These are phyloP conservation scores for Sporothrix euskadiensis DNA, from an alignment of 2,329 filamentous ascomycete genomes.

Conservation along the genomic window DNA sequence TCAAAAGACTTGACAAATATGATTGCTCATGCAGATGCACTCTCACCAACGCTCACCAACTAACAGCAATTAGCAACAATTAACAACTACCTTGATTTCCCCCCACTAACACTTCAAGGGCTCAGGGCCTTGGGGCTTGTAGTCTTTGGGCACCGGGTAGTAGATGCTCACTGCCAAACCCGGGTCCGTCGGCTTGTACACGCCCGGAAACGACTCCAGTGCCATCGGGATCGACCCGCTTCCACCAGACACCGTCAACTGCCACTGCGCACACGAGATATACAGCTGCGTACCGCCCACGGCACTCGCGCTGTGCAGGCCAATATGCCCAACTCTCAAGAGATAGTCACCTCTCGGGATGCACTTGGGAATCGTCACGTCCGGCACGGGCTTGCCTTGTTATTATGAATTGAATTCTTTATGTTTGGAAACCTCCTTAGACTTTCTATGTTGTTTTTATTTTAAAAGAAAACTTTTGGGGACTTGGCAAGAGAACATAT, in stretches of 20 bases:
- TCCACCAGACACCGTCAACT: constrained; percentile 37
- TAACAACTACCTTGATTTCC: not conserved
- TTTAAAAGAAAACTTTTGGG: no score
- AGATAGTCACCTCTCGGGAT: constrained; percentile 42
- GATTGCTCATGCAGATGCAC: not conserved
- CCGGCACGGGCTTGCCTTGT: constrained; percentile 34
- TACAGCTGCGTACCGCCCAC: constrained; percentile 42
- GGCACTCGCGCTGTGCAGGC: constrained; percentile 38
- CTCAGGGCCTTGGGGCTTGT: constrained; percentile 36
- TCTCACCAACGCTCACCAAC: not conserved
- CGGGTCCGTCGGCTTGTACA: constrained; percentile 38
- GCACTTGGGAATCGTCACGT: constrained; percentile 40
- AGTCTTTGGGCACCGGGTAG: constrained; percentile 44
- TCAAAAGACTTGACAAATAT: not conserved
- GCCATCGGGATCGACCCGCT: constrained; percentile 33
- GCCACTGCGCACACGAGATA: constrained; percentile 39
- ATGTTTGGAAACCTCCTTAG: no score
- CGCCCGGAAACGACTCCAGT: constrained; percentile 38
- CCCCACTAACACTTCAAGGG: constrained; percentile 29
- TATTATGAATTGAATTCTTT: no score
- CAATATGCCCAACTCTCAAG: constrained; percentile 43
- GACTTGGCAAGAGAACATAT: no score
- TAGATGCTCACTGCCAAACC: constrained; percentile 45
- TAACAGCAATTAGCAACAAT: not conserved
- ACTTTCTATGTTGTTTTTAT: no score